phyloP scores from a whole-genome alignment of 163 green algal species.

The Picocystis sp. region DNA sequence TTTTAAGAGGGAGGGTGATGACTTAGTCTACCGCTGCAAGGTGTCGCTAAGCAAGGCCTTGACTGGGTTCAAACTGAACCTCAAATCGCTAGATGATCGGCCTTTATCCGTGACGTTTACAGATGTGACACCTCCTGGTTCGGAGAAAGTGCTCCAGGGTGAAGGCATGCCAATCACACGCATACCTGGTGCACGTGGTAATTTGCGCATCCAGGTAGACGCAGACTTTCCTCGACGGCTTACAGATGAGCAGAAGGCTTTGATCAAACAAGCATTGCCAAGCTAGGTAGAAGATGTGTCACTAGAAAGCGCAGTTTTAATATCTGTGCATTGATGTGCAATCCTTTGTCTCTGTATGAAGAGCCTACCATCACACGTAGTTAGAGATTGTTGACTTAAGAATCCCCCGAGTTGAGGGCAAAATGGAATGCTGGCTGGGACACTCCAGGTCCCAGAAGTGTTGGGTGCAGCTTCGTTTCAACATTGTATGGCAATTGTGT shows the following conservation, averaged over 20 bases:
- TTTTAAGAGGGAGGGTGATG: slow-evolving; percentile 57
- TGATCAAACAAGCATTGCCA: too few relatives aligned
- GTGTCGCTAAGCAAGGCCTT: slow-evolving; percentile 40
- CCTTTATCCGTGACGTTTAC: slow-evolving; percentile 29
- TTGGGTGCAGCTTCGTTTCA: too few relatives aligned
- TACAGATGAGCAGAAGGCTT: slow-evolving; percentile 25
- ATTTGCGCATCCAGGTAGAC: slow-evolving; percentile 57
- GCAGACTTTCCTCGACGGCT: slow-evolving; percentile 45
- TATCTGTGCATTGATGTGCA: too few relatives aligned
- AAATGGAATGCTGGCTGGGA: too few relatives aligned
- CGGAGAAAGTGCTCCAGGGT: slow-evolving; percentile 29
- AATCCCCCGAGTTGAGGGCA: too few relatives aligned
- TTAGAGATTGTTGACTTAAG: too few relatives aligned
- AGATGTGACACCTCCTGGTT: slow-evolving; percentile 20
- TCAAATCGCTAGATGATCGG: slow-evolving; percentile 42
- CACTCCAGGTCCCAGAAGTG: too few relatives aligned
- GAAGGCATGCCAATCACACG: slow-evolving; percentile 74
- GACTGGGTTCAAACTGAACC: slow-evolving; percentile 15
- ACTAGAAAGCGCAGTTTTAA: too few relatives aligned
- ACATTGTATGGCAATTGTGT: too few relatives aligned
- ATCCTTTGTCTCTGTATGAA: too few relatives aligned
- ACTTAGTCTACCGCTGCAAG: slow-evolving; percentile 40
- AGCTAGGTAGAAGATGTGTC: too few relatives aligned
- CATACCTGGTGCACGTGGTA: slow-evolving; percentile 35
- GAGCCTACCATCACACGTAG: too few relatives aligned